Base-by-base conservation (phyloP, 164 flowering plant species). In the Macadamia tetraphylla region DNA sequence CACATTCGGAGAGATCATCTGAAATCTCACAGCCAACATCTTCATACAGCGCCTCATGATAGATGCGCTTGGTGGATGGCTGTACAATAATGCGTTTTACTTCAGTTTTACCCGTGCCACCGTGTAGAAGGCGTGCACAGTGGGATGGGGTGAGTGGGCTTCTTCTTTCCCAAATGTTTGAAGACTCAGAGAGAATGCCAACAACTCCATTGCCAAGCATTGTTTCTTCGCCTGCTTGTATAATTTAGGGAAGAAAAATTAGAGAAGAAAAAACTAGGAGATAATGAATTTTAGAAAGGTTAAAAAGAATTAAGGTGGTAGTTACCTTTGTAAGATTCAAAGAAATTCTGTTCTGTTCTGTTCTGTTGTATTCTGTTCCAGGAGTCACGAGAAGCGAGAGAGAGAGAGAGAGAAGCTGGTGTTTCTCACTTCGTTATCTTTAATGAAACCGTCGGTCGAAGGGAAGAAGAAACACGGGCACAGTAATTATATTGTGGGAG, bases 21-120 rank as follows among this genome's bases (percentile, higher is more conserved):
- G 96, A 92, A n/a, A 95, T 81, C 69, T 89, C 88, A 78, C 99
- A 95, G 15, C 99, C 99, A 58, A 91, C 98, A 71, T 95, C 98
- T 73, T 95, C 96, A 66, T 92, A 95, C 23, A 82, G 81, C 0
- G 85, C 79, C 76, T 92, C 96, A 67, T 91, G 99, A 73, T 87
- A 79, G 49, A 95, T 86, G n/a, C 99, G 88, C 81, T 90, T 95
- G 1, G 97, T 91, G 29, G 97, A 95, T 66, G 98, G 98, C 85
- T 95, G 99, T 65, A 95, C 82, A 43, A 92, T 75, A 4, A 95
- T 91, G 30, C 93, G 86, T 9, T 86, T 17, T 29, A 91, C 84
- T 40, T 90, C 88, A 29, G 86, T 72, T 65, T 78, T 79, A 29
- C 80, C 81, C 60, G 65, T 85, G 42, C 92, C 96, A 32, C 82